Evolutionary conservation across 352 stramenopile species (phyloP), one percentile per base, ranked within the genome.

Genomic region (Pythium guiyangense): DNA sequence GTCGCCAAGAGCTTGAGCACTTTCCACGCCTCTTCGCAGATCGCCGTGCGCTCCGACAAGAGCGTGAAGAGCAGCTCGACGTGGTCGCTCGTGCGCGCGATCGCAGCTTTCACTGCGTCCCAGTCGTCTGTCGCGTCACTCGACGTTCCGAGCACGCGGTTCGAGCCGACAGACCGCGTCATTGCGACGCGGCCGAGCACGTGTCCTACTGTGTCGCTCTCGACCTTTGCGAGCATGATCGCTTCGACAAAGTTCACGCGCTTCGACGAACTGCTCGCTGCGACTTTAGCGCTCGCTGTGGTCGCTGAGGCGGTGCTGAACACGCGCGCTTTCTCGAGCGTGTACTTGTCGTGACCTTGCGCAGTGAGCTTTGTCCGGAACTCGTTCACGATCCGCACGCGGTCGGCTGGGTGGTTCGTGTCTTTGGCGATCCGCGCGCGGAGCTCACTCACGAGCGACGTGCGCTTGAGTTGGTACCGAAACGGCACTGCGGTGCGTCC

Each of bases 1-100:
- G 74, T 76, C 31, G 73, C 70, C 14, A 94, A 59, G 31, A 92
- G 60, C 49, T 88, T 92, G 15, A 94, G 48, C 20, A 92, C 64
- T 54, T 89, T 89, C 77, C 77, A 89, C 11, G 77, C 78, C 67
- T 89, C 84, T 60, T 90, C 84, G 48, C 71, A 75, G 20, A 88
- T 75, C 34, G 65, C 70, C 31, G 71, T 64, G 4, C 61, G 62
- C 29, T 74, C 74, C 3, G 73, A 70, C 12, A 92, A 60, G 46
- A 88, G 55, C 3, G 73, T 54, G 52, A 88, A 86, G 5, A 93
- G 25, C 26, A 80, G 59, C 31, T 54, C 39, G 42, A 84, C 22
- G 59, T 67, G 78, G 1, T 52, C 68, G 26, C 72, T 60, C 43
- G 71, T 85, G 48, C 64, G 71, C 49, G 76, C 82, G 37, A 91